Evolutionary conservation across 2,329 filamentous ascomycete genomes (phyloP), one percentile per base, ranked within the genome.

Genomic region (Fusarium pseudocircinatum): DNA sequence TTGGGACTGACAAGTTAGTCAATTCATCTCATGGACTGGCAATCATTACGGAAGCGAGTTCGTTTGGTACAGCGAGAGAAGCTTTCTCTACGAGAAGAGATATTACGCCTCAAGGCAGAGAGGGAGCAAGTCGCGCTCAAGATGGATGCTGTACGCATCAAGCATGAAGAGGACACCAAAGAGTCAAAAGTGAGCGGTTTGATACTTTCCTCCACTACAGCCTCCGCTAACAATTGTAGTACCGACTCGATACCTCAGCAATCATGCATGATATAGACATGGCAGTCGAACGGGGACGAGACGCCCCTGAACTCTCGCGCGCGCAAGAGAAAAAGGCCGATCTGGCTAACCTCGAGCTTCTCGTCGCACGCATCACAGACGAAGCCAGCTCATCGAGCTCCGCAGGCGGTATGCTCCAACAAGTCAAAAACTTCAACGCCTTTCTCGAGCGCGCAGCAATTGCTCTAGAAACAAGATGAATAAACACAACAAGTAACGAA

Each of bases 231-330:
- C 26, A 28, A 28, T 28, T 28, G 7, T 28, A 28, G 78, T 83
- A 86, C 68, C 85, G 87, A 69, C 83, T 90, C 20, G 83, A 85
- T 15, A 82, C 91, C 22, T 92, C 90, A 24, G 84, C 86, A 7
- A 80, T 86, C 12, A 88, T 92, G 85, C 87, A 92, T 71, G 88
- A 91, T 65, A 86, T 92, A 62, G 90, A 92, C 59, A 79, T 91
- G 24, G 89, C 87, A 1, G 83, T 88, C 15, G 85, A 87, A 53
- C 84, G 85, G 49, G 85, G 86, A 43, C 83, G 84, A 9, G 85
- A 85, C 30, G 87, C 86, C 4, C 82, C 85, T 2, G 84, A 87
- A 30, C 79, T 87, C 16, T 79, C 84, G 3, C 78, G 81, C 4
- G 83, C 84, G 20, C 84, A 84, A 69, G 82, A 87, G 70, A 87